A percentile compares a stretch with the other conserved stretches of the same genome.
Conservation (phyloP, 495 filamentous ascomycete species). For the Hyaloscypha variabilis region DNA sequence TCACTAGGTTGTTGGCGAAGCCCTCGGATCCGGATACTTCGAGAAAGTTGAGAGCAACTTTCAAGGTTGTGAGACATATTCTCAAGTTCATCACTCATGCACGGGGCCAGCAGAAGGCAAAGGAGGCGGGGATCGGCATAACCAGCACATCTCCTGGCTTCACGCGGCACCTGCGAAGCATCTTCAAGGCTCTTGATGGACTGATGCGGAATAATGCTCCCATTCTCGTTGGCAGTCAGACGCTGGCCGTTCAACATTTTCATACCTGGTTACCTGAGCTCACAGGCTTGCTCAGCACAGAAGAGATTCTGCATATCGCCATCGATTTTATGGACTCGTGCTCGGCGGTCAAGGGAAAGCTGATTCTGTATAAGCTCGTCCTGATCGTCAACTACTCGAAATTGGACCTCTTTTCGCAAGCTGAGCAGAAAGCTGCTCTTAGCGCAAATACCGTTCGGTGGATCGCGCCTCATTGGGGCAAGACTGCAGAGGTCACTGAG, state of each 20-base stretch:
- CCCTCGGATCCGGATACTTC: conserved; percentile 79
- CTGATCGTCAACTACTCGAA: conserved; percentile 88
- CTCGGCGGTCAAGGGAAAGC: conserved; percentile 82
- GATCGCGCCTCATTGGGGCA: conserved; percentile 95
- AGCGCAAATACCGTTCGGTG: conserved; percentile 84
- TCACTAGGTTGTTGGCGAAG: conserved; percentile 76
- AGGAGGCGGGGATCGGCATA: conserved; percentile 88
- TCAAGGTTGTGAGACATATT: conserved; percentile 93
- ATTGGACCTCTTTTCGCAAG: conserved; percentile 74
- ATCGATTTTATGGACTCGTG: conserved; percentile 95
- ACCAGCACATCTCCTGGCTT: conserved; percentile 76
- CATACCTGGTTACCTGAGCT: conserved; percentile 95
- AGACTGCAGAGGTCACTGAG: conserved; percentile 67
- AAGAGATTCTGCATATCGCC: conserved; percentile 89
- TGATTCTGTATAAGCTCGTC: conserved; percentile 91
- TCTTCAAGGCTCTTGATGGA: conserved; percentile 86
- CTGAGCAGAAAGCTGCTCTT: conserved; percentile 71
- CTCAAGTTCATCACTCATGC: conserved; percentile 95
- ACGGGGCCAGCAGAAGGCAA: conserved; percentile 80
- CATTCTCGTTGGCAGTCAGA: conserved; percentile 88
- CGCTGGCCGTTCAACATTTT: conserved; percentile 93
- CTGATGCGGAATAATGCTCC: conserved; percentile 88
- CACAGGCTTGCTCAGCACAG: conserved; percentile 69
- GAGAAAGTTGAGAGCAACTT: conserved; percentile 82
- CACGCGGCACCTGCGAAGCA: conserved; percentile 77